A percentile compares a stretch with the other conserved stretches of the same genome.
These are phyloP conservation scores for Styphnolobium japonicum DNA, from an alignment of 306 rosid species.

Conservation along the genomic window DNA sequence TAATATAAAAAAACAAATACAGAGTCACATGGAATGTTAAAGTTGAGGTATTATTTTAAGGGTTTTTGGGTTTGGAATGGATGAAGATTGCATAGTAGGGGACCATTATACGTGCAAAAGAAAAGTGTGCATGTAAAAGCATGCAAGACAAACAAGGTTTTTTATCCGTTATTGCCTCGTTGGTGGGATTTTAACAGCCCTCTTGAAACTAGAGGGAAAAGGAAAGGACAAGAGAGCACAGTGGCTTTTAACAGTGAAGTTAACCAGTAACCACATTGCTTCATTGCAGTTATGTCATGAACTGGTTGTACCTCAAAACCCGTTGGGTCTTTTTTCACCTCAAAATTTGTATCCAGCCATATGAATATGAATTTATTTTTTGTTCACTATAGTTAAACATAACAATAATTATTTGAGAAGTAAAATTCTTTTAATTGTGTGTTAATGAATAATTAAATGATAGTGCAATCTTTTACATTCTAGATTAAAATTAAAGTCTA, in stretches of 20 bases:
- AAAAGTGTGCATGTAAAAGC: constrained; percentile 36
- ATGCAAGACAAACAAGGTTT: constrained; percentile 52
- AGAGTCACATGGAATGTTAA: too few species aligned
- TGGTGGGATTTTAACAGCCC: constrained; percentile 27
- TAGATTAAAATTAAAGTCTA: too few species aligned
- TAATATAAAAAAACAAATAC: too few species aligned
- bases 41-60: constrained; percentile 22
- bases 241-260: constrained; percentile 1
- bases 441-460: too few species aligned
- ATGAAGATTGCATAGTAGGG: constrained; percentile 18
- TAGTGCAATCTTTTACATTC: too few species aligned
- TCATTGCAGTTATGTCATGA: background rate
- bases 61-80: background rate
- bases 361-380: too few species aligned
- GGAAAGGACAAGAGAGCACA: constrained; percentile 26
- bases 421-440: too few species aligned
- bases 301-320: background rate
- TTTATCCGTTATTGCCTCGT: constrained; percentile 33
- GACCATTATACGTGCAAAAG: constrained; percentile 49
- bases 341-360: constrained; percentile 19
- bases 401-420: too few species aligned
- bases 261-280: constrained; percentile 18
- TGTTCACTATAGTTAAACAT: too few species aligned
- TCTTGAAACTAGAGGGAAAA: constrained; percentile 14
- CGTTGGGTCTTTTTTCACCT: constrained; percentile 4